A percentile compares a stretch with the other conserved stretches of the same genome.
Evolutionary conservation across 1,284 basidiomycete species (phyloP).

Genomic region (Leccinum laetum): DNA sequence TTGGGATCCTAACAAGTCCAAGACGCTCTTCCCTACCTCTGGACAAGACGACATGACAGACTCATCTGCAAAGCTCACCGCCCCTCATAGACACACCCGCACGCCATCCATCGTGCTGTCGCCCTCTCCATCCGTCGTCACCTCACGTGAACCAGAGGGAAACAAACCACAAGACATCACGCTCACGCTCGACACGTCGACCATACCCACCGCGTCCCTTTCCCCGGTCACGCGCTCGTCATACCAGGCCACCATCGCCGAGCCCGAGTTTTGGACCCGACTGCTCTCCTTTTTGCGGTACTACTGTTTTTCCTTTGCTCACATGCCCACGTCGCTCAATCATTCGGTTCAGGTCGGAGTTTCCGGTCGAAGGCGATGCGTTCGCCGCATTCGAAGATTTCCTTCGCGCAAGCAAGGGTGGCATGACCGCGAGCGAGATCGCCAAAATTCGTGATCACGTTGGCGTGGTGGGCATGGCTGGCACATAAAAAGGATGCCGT

Average conservation of each 20-base stretch:
- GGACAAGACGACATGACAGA: conserved; percentile 19
- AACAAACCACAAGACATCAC: conserved; percentile 59
- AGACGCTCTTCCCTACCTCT: conserved; percentile 23
- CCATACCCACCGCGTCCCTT: conserved; percentile 42
- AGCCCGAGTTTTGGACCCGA: conserved; percentile 77
- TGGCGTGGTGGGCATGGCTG: conserved; percentile 78
- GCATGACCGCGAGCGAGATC: conserved; percentile 70
- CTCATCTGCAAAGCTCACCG: conserved; percentile 27
- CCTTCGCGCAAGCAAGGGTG: conserved; percentile 68
- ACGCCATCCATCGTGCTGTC: conserved; percentile 76
- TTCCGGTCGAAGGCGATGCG: conserved; percentile 53
- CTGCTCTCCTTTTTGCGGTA: conserved; percentile 66
- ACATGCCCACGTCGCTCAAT: conserved; percentile 8
- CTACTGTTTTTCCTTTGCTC: conserved; percentile 13
- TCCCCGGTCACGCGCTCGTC: conserved; percentile 45
- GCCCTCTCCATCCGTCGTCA: conserved; percentile 57
- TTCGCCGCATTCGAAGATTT: conserved; percentile 73
- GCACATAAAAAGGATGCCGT: conserved; percentile 43
- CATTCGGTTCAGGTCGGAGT: conserved; percentile 47
- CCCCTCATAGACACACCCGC: conserved; percentile 48
- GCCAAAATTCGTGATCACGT: conserved; percentile 78
- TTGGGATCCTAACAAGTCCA: conserved; percentile 53
- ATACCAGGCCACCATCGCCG: conserved; percentile 69
- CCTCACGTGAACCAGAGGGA: conserved; percentile 37
- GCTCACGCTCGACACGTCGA: conserved; percentile 59